phyloP scores from a whole-genome alignment of 2,329 filamentous ascomycete species.

The Teratosphaeria zuluensis region DNA sequence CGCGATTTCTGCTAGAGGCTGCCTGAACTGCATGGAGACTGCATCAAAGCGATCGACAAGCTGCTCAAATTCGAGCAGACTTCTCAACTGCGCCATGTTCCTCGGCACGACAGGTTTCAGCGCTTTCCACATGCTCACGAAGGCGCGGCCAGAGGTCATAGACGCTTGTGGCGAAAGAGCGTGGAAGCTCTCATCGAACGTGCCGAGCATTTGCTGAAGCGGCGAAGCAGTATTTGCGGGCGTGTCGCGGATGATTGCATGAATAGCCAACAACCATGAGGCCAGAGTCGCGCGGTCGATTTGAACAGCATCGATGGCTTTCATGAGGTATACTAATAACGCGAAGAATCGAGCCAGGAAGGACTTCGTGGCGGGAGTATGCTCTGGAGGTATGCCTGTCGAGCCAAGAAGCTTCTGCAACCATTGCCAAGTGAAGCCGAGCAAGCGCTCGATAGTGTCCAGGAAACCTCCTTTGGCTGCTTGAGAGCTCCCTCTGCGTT shows the following conservation, averaged over 20 bases:
- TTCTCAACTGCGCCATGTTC: conserved; percentile 27
- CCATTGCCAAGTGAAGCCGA: background rate
- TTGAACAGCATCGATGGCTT: background rate
- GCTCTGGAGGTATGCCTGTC: background rate
- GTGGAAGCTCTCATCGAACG: background rate
- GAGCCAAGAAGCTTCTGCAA: background rate
- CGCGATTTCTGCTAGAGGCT: background rate
- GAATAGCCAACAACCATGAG: background rate
- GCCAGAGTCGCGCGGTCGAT: background rate
- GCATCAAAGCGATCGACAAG: conserved; percentile 39
- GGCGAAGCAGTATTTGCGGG: background rate
- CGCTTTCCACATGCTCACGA: conserved; percentile 43
- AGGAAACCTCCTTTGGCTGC: background rate
- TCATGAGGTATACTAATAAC: background rate
- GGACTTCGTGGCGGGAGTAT: background rate
- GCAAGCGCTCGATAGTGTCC: background rate
- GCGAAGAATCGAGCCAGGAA: background rate
- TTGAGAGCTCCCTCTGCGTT: background rate
- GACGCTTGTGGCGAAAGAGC: background rate
- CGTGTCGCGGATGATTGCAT: background rate
- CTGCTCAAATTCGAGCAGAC: conserved; percentile 33
- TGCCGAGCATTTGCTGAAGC: background rate
- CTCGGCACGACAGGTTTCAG: conserved; percentile 53
- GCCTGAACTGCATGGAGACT: conserved; percentile 14
- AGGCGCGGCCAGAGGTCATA: conserved; percentile 9